phyloP scores from a whole-genome alignment of 768 basidiomycete genomes.

The Suillus ampliporus region DNA sequence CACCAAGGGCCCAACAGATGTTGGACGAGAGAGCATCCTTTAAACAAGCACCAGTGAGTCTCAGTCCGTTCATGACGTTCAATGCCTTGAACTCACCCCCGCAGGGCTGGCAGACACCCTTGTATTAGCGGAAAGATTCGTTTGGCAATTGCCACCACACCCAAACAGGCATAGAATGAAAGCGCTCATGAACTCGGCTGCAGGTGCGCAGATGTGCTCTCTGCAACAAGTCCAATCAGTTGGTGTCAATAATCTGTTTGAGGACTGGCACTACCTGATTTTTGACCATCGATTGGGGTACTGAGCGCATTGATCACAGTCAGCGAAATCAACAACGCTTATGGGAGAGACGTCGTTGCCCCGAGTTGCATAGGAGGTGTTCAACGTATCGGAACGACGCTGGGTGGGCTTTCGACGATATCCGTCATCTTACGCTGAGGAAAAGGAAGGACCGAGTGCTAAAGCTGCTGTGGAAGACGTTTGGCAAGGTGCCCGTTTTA shows the following conservation, averaged over 20 bases:
- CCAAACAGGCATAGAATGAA: conserved; percentile 61
- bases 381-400: conserved; percentile 27
- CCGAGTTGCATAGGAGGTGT: conserved; percentile 13
- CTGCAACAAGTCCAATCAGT: conserved; percentile 26
- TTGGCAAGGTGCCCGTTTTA: conserved; percentile 24
- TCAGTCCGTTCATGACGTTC: background rate
- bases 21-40: conserved; percentile 55
- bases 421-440: conserved; percentile 26
- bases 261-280: conserved; percentile 45
- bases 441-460: conserved; percentile 1
- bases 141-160: conserved; percentile 57
- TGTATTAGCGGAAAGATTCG: conserved; percentile 48
- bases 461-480: background rate
- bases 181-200: conserved; percentile 60
- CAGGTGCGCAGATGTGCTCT: conserved; percentile 51
- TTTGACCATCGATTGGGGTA: conserved; percentile 56
- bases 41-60: conserved; percentile 4
- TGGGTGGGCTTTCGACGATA: conserved; percentile 19
- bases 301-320: conserved; percentile 41
- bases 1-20: conserved; percentile 60
- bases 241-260: background rate
- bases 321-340: conserved; percentile 24
- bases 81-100: conserved; percentile 47
- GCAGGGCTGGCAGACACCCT: conserved; percentile 47
- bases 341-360: conserved; percentile 11